phyloP scores from a whole-genome alignment of 345 rosid genomes.

The Sisymbrium altissimum region DNA sequence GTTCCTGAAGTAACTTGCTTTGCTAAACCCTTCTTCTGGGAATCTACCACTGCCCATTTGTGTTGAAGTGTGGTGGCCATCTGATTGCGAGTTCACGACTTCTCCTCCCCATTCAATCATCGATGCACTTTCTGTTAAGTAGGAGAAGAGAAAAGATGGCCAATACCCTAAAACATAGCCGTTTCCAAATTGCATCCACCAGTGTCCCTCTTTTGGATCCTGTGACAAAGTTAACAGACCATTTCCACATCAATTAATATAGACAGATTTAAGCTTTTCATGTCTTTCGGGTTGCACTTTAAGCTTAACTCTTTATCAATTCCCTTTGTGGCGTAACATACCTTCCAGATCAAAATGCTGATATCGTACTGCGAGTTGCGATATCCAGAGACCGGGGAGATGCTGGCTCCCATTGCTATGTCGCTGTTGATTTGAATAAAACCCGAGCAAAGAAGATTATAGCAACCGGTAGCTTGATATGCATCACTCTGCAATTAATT shows the following conservation, averaged over 20 bases:
- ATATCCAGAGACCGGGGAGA: slow-evolving; percentile 82
- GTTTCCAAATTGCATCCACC: slow-evolving; percentile 99
- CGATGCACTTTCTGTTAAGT: slow-evolving; percentile 83
- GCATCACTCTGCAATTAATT: slow-evolving; percentile 75
- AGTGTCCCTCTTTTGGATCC: slow-evolving; percentile 97
- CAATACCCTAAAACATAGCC: slow-evolving; percentile 84
- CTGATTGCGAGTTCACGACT: slow-evolving; percentile 85
- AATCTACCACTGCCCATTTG: slow-evolving; percentile 97
- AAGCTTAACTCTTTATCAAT: background rate
- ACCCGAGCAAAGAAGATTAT: slow-evolving; percentile 93
- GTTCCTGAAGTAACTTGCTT: slow-evolving; percentile 87
- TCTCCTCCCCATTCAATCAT: slow-evolving; percentile 99
- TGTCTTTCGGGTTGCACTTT: background rate
- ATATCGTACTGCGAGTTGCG: slow-evolving; percentile 89
- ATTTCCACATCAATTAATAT: background rate
- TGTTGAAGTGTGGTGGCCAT: slow-evolving; percentile 83
- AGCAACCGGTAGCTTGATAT: slow-evolving; percentile 97
- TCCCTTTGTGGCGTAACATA: slow-evolving; percentile 24
- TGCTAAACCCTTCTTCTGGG: slow-evolving; percentile 94
- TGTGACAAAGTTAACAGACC: slow-evolving; percentile 27
- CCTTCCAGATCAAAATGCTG: slow-evolving; percentile 97
- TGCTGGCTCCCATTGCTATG: slow-evolving; percentile 98
- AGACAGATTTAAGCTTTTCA: background rate
- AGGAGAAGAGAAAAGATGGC: slow-evolving; percentile 95
- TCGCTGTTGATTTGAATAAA: slow-evolving; percentile 88